Evolutionary conservation across 331 rosid species (phyloP), one percentile per base, ranked within the genome.

Genomic region (Stylosanthes scabra): DNA sequence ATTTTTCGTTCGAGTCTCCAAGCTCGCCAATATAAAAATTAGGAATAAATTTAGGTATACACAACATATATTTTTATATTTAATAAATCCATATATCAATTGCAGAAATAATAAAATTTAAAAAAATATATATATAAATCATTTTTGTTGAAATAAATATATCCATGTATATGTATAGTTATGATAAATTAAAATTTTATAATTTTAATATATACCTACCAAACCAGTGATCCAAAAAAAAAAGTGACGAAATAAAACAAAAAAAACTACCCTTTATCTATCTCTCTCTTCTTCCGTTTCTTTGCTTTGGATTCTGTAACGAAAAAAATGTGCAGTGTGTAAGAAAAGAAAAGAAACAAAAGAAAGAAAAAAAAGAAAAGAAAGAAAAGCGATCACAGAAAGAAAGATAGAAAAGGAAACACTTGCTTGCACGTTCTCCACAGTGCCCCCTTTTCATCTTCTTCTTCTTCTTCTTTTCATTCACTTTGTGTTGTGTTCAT

Each of bases 351-450:
- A 76, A 70, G 15, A 66, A 25, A 12, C 3, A 3, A 7, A 3
- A 39, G 44, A 60, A 7, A 39, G 42, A 39, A 3, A 39, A n/a
- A n/a, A n/a, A 63, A 63, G 77, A n/a, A 55, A 59, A 34, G 54
- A 66, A n/a, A 62, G 67, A 59, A 71, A 76, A 70, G 16, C 59
- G 14, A 13, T 2, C 46, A 9, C 46, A 41, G 46, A 41, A 9
- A 41, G 46, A 41, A 41, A 41, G 62, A 64, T 39, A 39, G 6
- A 41, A 41, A 7, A 41, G 62, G 56, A 55, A 78, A 56, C 74
- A 66, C 57, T 72, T 56, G 87, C 68, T 68, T 68, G 63, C 87
- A 80, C 80, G 84, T 83, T 80, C 84, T 76, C 58, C 44, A 13
- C 28, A 28, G 28, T 74, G 71, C 37, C 4, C 37, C 37, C 37